phyloP scores from a whole-genome alignment of 768 basidiomycete species.

The Kondoa malvinella region DNA sequence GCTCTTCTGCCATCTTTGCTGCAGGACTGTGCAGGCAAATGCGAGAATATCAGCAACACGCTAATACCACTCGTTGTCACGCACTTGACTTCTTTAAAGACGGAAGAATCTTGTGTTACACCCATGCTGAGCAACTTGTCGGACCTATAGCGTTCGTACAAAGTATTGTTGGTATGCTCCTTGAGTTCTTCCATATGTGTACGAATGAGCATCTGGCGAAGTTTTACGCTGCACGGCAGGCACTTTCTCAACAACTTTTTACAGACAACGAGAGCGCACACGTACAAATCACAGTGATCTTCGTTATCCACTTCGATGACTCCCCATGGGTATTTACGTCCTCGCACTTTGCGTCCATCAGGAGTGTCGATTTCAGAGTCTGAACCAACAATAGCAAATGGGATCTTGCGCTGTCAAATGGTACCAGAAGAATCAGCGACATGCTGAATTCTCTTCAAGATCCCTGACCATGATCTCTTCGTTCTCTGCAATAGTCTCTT shows the following conservation, averaged over 20 bases:
- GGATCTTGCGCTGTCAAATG: slow-evolving; percentile 59
- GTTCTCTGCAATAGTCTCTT: slow-evolving; percentile 90
- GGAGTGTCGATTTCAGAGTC: slow-evolving; percentile 61
- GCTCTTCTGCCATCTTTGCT: slow-evolving; percentile 87
- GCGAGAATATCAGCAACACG: neutral
- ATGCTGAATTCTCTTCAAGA: neutral
- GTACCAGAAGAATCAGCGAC: neutral
- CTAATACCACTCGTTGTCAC: slow-evolving; percentile 29
- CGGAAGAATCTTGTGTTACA: slow-evolving; percentile 87
- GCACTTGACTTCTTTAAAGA: slow-evolving; percentile 99
- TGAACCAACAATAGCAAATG: slow-evolving; percentile 94
- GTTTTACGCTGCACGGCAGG: slow-evolving; percentile 47
- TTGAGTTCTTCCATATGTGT: slow-evolving; percentile 99
- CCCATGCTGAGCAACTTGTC: slow-evolving; percentile 95
- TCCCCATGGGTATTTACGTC: slow-evolving; percentile 95
- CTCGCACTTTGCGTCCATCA: slow-evolving; percentile 82
- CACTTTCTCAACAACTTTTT: neutral
- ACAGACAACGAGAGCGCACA: neutral
- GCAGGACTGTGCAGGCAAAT: slow-evolving; percentile 51
- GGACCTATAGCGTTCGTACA: slow-evolving; percentile 97
- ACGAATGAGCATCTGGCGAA: slow-evolving; percentile 95
- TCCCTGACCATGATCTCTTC: slow-evolving; percentile 58
- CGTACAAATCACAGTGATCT: slow-evolving; percentile 83
- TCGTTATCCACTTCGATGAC: slow-evolving; percentile 99
- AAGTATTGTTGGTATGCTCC: slow-evolving; percentile 84